Conservation (phyloP, 2,329 filamentous ascomycete species). For the Calonectria crousiana region DNA sequence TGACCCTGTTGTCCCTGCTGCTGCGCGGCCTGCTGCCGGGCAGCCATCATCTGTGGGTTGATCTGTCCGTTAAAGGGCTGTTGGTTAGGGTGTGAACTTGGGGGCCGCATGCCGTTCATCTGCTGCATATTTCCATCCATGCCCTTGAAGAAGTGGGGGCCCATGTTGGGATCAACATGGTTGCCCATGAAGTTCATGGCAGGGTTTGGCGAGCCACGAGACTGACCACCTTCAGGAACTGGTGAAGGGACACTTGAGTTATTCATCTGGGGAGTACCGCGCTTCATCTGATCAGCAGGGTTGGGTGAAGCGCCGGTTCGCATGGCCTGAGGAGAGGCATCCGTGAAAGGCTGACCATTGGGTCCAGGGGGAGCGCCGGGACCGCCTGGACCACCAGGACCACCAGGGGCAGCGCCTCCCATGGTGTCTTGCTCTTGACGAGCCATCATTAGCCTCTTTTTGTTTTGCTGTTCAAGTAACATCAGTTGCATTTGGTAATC, state of each 20-base stretch:
- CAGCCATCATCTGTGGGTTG: constrained; percentile 71
- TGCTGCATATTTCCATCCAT: constrained; percentile 69
- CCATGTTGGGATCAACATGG: constrained; percentile 73
- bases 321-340: constrained; percentile 77
- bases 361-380: constrained; percentile 66
- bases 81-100: constrained; percentile 74
- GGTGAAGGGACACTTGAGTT: constrained; percentile 77
- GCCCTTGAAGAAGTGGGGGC: constrained; percentile 69
- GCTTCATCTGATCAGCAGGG: constrained; percentile 83
- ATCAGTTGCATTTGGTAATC: constrained; percentile 91
- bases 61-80: constrained; percentile 68
- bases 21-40: constrained; percentile 53
- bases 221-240: constrained; percentile 76
- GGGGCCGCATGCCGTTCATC: constrained; percentile 77
- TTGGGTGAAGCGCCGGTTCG: constrained; percentile 81
- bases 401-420: constrained; percentile 61
- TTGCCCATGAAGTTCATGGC: constrained; percentile 73
- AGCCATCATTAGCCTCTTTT: constrained; percentile 85
- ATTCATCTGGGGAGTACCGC: constrained; percentile 80
- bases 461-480: constrained; percentile 87
- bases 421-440: constrained; percentile 74
- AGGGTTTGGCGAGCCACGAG: constrained; percentile 73
- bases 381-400: constrained; percentile 64
- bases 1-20: constrained; percentile 48
- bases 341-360: constrained; percentile 74